Evolutionary conservation across 345 rosid genomes (phyloP), one percentile per base, ranked within the genome.

Genomic region (Streptanthus diversifolius): DNA sequence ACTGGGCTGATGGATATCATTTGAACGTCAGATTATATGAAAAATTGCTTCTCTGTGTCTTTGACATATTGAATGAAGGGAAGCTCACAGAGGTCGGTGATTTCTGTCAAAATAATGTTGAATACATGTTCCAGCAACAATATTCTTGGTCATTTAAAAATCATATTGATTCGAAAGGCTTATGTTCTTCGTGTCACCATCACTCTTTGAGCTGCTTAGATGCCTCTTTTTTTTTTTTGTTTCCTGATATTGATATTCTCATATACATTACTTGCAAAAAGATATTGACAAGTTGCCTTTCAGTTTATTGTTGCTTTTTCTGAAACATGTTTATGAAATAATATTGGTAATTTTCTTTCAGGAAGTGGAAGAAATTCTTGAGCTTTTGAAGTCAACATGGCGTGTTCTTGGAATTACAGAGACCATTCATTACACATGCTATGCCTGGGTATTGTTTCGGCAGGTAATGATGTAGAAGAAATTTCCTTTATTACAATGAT

Each of bases 291-390:
- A 62, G 33, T 53, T 32, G 17, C 37, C 29, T 51, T 40, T 40
- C 49, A 43, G 57, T 60, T 33, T 30, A 32, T 68, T 44, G 33
- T 19, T 54, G 12, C 15, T 35, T 57, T 37, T 37, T 39, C 55
- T 40, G 39, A 19, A 5, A 22, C 22, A 25, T 32, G 30, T 30
- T 30, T 32, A 54, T 51, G 44, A 75, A 59, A 22, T 67, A 25
- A 48, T 57, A 56, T 5, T 63, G 62, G 62, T 33, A 11, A 30
- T 70, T 29, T 54, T 57, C 39, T 58, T 72, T 45, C 80, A 95
- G 99, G 99, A 91, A 83, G 96, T 87, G 75, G 99, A 95, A 80
- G 95, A 95, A 86, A 95, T 90, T 69, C 95, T 95, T 64, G 97
- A 95, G 89, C 97, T 95, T 57, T 73, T 95, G 66, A 95, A 87